Percentiles rank a stretch among this genome's conserved stretches.
Evolutionary conservation across 306 rosid species (phyloP).

Genomic region (Quercus gilva): DNA sequence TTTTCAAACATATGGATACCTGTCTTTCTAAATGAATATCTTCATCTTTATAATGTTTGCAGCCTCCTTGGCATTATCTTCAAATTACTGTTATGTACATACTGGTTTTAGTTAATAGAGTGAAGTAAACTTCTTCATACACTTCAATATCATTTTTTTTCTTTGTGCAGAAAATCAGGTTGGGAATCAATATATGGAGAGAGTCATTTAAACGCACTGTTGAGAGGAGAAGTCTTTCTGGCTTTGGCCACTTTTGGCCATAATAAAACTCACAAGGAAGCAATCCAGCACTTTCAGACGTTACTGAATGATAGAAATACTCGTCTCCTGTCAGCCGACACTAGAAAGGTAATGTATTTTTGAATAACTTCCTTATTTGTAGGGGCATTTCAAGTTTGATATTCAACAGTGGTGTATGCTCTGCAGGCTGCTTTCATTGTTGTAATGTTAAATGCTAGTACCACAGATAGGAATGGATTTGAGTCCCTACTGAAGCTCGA

Average conservation of each 20-base stretch:
- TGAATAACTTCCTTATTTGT: background rate
- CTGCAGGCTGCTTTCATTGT: conserved; percentile 55
- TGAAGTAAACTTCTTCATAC: background rate
- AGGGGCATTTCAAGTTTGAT: background rate
- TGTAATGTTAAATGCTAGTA: conserved; percentile 47
- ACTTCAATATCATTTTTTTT: background rate
- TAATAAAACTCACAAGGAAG: conserved; percentile 51
- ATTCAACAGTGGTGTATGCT: background rate
- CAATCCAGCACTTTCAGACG: conserved; percentile 42
- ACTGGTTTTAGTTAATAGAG: background rate
- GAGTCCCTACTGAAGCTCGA: conserved; percentile 8
- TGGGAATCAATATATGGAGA: conserved; percentile 58
- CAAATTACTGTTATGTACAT: background rate
- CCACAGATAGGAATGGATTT: conserved; percentile 33
- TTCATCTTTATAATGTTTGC: background rate
- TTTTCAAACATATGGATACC: background rate
- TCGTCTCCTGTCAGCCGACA: conserved; percentile 49
- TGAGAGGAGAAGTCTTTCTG: conserved; percentile 40
- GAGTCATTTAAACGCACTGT: conserved; percentile 39
- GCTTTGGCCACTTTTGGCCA: conserved; percentile 58
- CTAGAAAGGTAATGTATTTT: conserved; percentile 33
- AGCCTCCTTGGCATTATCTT: background rate
- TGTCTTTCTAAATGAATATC: background rate
- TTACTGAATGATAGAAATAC: conserved; percentile 42
- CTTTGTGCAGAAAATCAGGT: conserved; percentile 46